Conservation (phyloP, 83 land plant genomes). For the Picea abies region DNA sequence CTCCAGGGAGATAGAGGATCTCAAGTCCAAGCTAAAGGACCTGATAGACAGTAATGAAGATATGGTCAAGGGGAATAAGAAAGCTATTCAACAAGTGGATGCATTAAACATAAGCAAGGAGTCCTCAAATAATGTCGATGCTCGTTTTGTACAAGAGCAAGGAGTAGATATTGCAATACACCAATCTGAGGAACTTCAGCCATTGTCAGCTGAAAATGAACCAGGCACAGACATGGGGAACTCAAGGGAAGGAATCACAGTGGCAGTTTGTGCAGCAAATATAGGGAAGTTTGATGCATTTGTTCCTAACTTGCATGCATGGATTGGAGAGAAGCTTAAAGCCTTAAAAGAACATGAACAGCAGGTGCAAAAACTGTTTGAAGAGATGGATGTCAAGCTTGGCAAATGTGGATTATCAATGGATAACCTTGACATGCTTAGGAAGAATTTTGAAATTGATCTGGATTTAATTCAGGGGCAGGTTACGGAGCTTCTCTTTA, state of each 20-base stretch:
- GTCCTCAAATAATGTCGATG: neutral
- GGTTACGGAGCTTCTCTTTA: neutral
- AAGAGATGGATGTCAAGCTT: slow-evolving; percentile 36
- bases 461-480: neutral
- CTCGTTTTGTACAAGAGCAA: neutral
- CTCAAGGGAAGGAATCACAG: neutral
- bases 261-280: neutral
- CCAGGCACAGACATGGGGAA: too few species aligned
- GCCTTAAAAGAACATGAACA: slow-evolving; percentile 9
- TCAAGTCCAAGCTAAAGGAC: neutral
- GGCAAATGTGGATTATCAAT: too few species aligned
- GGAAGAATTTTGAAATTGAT: too few species aligned
- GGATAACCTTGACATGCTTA: slow-evolving; percentile 22
- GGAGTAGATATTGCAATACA: neutral
- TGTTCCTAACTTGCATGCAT: slow-evolving; percentile 11
- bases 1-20: slow-evolving; percentile 9
- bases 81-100: neutral
- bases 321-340: too few species aligned
- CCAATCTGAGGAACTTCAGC: neutral
- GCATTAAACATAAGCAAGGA: neutral
- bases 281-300: neutral
- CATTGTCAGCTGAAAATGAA: neutral
- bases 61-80: neutral
- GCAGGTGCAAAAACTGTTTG: slow-evolving; percentile 25
- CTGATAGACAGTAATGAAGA: neutral